A percentile compares a stretch with the other conserved stretches of the same genome.
Evolutionary conservation across 495 filamentous ascomycete genomes (phyloP).

Genomic region (Bacidia gigantensis): DNA sequence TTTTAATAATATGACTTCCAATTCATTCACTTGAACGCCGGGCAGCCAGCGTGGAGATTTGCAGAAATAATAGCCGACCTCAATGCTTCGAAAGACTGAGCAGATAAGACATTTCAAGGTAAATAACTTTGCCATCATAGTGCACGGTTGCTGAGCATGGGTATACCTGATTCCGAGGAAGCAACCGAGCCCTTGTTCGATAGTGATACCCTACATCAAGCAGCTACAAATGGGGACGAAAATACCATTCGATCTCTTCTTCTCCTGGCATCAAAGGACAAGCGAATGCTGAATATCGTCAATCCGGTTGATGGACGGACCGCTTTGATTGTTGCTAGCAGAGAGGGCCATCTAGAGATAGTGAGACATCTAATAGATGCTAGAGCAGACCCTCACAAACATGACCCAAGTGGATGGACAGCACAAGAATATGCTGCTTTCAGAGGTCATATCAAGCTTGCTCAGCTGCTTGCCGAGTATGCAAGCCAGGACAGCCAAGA

Average conservation of each 20-base stretch:
- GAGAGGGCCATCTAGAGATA: conserved; percentile 52
- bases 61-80: too few species aligned
- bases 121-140: too few species aligned
- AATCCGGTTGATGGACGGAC: conserved; percentile 68
- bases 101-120: too few species aligned
- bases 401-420: conserved; percentile 15
- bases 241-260: conserved; percentile 12
- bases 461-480: not conserved
- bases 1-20: too few species aligned
- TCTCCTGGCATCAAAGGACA: not conserved
- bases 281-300: conserved; percentile 16
- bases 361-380: conserved; percentile 40
- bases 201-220: too few species aligned
- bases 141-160: too few species aligned
- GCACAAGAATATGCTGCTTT: conserved; percentile 19
- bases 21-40: too few species aligned
- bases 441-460: conserved; percentile 13
- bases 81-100: too few species aligned
- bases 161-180: too few species aligned
- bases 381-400: conserved; percentile 37
- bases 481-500: not conserved
- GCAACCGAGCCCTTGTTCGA: too few species aligned
- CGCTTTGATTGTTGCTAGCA: conserved; percentile 60
- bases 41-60: too few species aligned
- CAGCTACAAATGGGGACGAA: not conserved